Percentiles rank a stretch among this genome's conserved stretches.
phyloP scores from a whole-genome alignment of 2,329 filamentous ascomycete genomes.

The Aspergillus nomiae region DNA sequence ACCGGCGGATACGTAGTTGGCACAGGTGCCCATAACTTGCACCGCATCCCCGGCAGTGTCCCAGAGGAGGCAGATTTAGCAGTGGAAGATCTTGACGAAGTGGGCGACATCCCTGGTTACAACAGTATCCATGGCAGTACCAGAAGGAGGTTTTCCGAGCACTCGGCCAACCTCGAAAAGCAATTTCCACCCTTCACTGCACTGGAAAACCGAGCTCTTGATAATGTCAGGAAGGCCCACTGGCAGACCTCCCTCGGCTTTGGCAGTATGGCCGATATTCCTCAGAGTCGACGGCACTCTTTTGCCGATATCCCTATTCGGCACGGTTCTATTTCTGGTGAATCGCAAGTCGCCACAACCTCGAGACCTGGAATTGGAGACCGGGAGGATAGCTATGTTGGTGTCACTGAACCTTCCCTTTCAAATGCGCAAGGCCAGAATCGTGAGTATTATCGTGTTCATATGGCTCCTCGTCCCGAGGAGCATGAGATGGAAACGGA shows the following conservation, averaged over 20 bases:
- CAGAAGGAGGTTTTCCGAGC: constrained; percentile 48
- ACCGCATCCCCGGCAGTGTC: constrained; percentile 44
- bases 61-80: constrained; percentile 48
- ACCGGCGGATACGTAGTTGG: constrained; percentile 36
- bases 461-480: constrained; percentile 33
- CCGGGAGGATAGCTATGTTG: constrained; percentile 40
- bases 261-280: constrained; percentile 46
- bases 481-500: constrained; percentile 36
- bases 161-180: constrained; percentile 43
- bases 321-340: constrained; percentile 45
- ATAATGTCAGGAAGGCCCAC: constrained; percentile 50
- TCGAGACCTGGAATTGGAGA: constrained; percentile 31
- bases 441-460: constrained; percentile 45
- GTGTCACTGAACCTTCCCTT: constrained; percentile 39
- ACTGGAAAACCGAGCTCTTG: constrained; percentile 47
- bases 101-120: constrained; percentile 43
- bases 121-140: constrained; percentile 39
- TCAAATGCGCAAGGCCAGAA: constrained; percentile 41
- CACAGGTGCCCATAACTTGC: constrained; percentile 33
- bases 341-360: constrained; percentile 27
- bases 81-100: constrained; percentile 48
- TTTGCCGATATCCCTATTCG: constrained; percentile 54
- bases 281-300: constrained; percentile 54
- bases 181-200: constrained; percentile 40
- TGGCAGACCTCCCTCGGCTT: constrained; percentile 56